These are phyloP conservation scores for Ambrosiella beaveri DNA, from an alignment of 2,329 filamentous ascomycete genomes.

Conservation along the genomic window DNA sequence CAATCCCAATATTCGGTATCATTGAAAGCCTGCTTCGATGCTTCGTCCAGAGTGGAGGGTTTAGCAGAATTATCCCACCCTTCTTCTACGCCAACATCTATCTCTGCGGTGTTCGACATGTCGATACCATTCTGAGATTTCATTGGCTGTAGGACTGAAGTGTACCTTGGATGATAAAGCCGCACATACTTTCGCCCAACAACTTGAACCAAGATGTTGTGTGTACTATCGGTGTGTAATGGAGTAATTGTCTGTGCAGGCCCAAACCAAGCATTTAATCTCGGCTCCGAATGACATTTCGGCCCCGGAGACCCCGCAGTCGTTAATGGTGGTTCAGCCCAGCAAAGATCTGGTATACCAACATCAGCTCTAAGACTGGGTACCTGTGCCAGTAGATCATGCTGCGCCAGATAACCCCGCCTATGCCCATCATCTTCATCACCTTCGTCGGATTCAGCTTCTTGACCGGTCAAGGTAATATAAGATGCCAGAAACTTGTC, in stretches of 20 bases:
- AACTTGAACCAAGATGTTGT: constrained; percentile 80
- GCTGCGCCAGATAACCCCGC: constrained; percentile 77
- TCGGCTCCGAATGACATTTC: constrained; percentile 35
- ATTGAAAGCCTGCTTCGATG: constrained; percentile 21
- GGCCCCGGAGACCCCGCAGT: constrained; percentile 22
- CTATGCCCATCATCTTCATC: not conserved
- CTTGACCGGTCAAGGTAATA: constrained; percentile 23
- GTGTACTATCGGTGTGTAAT: constrained; percentile 82
- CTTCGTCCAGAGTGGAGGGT: constrained; percentile 1
- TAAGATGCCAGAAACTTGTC: constrained; percentile 48
- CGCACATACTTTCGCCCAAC: constrained; percentile 86
- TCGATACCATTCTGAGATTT: constrained; percentile 54
- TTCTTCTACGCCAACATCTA: constrained; percentile 59
- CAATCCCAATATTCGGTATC: constrained; percentile 50
- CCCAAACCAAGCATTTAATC: constrained; percentile 86
- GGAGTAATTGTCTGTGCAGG: constrained; percentile 78
- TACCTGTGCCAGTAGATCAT: constrained; percentile 72
- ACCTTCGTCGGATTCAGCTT: too few species aligned
- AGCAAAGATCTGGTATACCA: constrained; percentile 68
- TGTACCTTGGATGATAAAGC: constrained; percentile 56
- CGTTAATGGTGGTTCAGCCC: constrained; percentile 46
- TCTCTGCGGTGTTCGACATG: constrained; percentile 75
- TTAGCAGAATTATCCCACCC: constrained; percentile 30
- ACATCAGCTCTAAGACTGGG: constrained; percentile 63
- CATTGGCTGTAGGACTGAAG: constrained; percentile 40